These are phyloP conservation scores for Phytophthora ramorum DNA, from an alignment of 352 stramenopile species.

Conservation along the genomic window DNA sequence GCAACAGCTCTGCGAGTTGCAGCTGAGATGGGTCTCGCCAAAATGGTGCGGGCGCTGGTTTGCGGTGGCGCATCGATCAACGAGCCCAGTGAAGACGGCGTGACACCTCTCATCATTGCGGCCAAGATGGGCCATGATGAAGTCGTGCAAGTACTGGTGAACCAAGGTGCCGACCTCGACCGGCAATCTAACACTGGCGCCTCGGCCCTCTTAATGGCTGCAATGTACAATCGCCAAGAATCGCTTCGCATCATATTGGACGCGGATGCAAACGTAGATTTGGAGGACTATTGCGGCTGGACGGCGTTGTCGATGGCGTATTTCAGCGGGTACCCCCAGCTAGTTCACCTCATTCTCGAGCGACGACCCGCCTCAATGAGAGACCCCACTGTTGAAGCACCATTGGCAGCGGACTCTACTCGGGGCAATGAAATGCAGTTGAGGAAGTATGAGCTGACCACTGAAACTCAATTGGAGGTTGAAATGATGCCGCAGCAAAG, in stretches of 20 bases:
- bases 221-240: constrained; percentile 9
- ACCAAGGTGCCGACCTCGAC: background rate
- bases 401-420: background rate
- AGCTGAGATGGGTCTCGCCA: background rate
- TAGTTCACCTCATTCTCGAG: background rate
- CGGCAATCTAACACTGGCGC: background rate
- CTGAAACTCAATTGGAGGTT: too few species aligned
- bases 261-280: background rate
- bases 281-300: constrained; percentile 2
- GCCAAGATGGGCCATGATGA: background rate
- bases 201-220: background rate
- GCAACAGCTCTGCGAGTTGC: constrained; percentile 16
- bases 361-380: background rate
- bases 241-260: constrained; percentile 5
- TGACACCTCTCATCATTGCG: background rate
- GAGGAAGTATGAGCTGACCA: background rate
- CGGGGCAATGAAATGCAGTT: background rate
- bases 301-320: constrained; percentile 7
- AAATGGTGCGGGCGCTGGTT: background rate
- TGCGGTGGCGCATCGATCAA: background rate
- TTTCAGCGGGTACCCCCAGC: background rate
- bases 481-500: background rate
- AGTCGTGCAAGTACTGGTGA: background rate
- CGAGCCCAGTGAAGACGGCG: background rate
- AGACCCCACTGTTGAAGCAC: background rate